Base-by-base conservation (phyloP, 1,284 basidiomycete genomes). In the Pulchroboletus neoregius region DNA sequence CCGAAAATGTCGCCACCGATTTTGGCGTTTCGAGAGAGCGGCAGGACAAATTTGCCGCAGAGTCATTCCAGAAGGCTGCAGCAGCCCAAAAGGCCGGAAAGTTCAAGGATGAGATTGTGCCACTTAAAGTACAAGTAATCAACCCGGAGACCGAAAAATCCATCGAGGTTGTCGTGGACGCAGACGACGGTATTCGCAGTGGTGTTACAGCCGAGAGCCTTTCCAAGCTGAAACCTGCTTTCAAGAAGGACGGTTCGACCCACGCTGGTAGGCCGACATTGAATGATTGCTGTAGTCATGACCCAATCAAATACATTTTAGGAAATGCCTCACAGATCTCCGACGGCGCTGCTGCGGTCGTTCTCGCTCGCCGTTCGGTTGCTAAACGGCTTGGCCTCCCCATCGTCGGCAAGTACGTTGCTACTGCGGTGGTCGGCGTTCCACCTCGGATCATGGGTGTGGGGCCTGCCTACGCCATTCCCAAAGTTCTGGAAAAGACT, bases 301-400 rank as follows among this genome's bases (percentile, higher is more conserved):
- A 36, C 46, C 47, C 13, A 36, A 47, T 43, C 9, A 23, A 50
- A 36, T 24, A 12, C 33, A 15, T 11, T 48, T n/a, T 48, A 78
- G 80, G 84, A 30, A 97, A 94, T 68, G 91, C 94, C 2, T 94
- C 89, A 20, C 94, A 97, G 67, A 84, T 99, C 39, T 94, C 92
- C n/a, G 96, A 99, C 62, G 95, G 95, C 52, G 95, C 95, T 18
- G 93, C 94, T 39, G 94, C 94, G 0, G 94, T 98, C 40, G 71
- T 99, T 46, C 84, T 98, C 48, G 79, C 91, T 28, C 81, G 92
- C 51, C 83, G 95, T 47, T 89, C 86, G 23, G 80, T 86, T 30
- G 95, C 95, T 15, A 86, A 89, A 70, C 87, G 86, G 62, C 84
- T 95, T 52, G 88, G 91, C 35, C 78, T 99, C 31, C 92, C 93